phyloP scores from a whole-genome alignment of 306 rosid species.

The Lathyrus oleraceus region DNA sequence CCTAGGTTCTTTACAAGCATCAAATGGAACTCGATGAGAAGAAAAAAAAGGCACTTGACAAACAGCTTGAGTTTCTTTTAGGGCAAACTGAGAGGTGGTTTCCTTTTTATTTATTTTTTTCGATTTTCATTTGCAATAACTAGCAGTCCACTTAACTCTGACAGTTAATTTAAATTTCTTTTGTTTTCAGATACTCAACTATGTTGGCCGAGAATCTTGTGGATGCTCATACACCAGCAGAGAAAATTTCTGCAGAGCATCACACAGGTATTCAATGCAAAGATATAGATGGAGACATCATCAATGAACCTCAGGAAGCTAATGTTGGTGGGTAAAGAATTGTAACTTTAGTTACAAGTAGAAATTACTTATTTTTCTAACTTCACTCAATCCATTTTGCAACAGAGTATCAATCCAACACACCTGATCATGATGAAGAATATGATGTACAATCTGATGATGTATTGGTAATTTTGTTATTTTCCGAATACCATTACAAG shows the following conservation, averaged over 20 bases:
- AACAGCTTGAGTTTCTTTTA: constrained; percentile 95
- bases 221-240: constrained; percentile 64
- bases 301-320: constrained; percentile 48
- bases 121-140: constrained; percentile 17
- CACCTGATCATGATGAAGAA: constrained; percentile 59
- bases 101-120: constrained; percentile 15
- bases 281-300: constrained; percentile 43
- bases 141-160: constrained; percentile 20
- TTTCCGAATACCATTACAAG: constrained; percentile 12
- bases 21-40: constrained; percentile 93
- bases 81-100: constrained; percentile 96
- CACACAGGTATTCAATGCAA: constrained; percentile 41
- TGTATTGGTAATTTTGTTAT: constrained; percentile 51
- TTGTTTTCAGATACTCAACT: constrained; percentile 80
- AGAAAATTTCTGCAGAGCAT: constrained; percentile 47
- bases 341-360: constrained; percentile 28
- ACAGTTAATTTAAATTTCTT: constrained; percentile 27
- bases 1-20: constrained; percentile 95
- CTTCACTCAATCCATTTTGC: constrained; percentile 36
- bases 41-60: constrained; percentile 93
- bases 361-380: constrained; percentile 25
- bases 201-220: constrained; percentile 98
- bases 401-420: constrained; percentile 48
- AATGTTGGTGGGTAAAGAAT: constrained; percentile 62
- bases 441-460: constrained; percentile 60